A percentile compares a stretch with the other conserved stretches of the same genome.
Evolutionary conservation across 2,329 filamentous ascomycete species (phyloP).

Genomic region (Nigrograna mackinnonii): DNA sequence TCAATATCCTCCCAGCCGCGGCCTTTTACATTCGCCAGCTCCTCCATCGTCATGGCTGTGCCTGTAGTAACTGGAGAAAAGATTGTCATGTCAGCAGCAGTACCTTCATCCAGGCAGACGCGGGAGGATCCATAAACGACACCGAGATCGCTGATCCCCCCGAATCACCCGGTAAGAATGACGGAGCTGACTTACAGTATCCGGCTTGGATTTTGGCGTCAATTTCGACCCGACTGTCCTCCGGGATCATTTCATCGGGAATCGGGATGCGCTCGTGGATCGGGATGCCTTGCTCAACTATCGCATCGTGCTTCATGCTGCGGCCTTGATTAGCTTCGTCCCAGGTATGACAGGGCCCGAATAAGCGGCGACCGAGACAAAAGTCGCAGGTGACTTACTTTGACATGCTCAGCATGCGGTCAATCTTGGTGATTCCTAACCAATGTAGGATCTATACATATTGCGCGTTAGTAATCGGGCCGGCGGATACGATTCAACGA

Average conservation of each 20-base stretch:
- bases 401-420: slow-evolving; percentile 98
- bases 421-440: slow-evolving; percentile 98
- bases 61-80: slow-evolving; percentile 71
- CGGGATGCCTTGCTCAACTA: slow-evolving; percentile 82
- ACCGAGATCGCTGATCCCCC: not conserved
- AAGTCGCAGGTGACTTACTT: slow-evolving; percentile 61
- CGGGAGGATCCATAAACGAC: not conserved
- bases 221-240: slow-evolving; percentile 95
- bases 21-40: slow-evolving; percentile 83
- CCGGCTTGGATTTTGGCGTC: slow-evolving; percentile 97
- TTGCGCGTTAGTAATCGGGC: not conserved
- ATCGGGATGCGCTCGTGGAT: slow-evolving; percentile 91
- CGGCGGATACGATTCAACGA: not conserved
- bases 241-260: slow-evolving; percentile 90
- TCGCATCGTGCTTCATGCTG: slow-evolving; percentile 90
- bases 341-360: too few species aligned
- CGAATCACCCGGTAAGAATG: not conserved
- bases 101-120: too few species aligned
- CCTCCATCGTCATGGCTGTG: slow-evolving; percentile 84
- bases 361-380: too few species aligned
- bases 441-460: slow-evolving; percentile 75
- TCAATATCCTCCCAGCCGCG: slow-evolving; percentile 83
- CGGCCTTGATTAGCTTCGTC: too few species aligned
- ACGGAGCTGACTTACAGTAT: slow-evolving; percentile 61
- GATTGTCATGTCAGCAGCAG: slow-evolving; percentile 21